Conservation (phyloP, 768 basidiomycete genomes). For the Mrakia hoshinonis region DNA sequence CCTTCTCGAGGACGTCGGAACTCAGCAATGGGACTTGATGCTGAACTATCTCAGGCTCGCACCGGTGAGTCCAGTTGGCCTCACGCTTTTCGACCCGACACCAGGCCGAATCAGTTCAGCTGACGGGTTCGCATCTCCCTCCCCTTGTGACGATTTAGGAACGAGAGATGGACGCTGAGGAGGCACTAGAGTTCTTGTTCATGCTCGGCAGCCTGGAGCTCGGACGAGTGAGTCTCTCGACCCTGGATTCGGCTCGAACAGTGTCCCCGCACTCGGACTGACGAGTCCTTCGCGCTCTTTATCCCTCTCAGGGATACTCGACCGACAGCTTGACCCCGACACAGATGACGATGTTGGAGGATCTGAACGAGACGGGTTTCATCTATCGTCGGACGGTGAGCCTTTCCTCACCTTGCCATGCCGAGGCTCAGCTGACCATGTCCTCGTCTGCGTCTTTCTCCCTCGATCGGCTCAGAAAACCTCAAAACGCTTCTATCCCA, state of each 20-base stretch:
- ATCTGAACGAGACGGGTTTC: constrained; percentile 88
- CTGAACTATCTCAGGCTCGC: constrained; percentile 80
- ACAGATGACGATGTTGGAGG: constrained; percentile 77
- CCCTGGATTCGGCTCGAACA: neutral
- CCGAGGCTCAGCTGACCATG: neutral
- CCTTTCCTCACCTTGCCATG: constrained; percentile 13
- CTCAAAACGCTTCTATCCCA: constrained; percentile 81
- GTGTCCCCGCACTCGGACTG: neutral
- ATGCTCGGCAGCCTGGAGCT: constrained; percentile 96
- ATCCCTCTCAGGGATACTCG: constrained; percentile 67
- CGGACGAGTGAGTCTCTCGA: constrained; percentile 55
- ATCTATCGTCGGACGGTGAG: constrained; percentile 72
- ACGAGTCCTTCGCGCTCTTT: neutral
- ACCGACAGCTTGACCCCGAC: constrained; percentile 68
- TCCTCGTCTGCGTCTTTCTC: constrained; percentile 35
- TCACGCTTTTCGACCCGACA: no score
- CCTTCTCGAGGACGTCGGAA: constrained; percentile 83
- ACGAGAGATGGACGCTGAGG: constrained; percentile 82
- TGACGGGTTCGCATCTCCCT: no score
- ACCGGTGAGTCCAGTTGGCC: constrained; percentile 67
- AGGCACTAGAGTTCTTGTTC: constrained; percentile 87
- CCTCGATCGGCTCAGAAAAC: constrained; percentile 44
- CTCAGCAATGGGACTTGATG: constrained; percentile 88
- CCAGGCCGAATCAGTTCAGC: no score
- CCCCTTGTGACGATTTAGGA: no score